Percentiles rank a stretch among this genome's conserved stretches.
phyloP scores from a whole-genome alignment of 1,284 basidiomycete species.

The Pholiota adiposa region DNA sequence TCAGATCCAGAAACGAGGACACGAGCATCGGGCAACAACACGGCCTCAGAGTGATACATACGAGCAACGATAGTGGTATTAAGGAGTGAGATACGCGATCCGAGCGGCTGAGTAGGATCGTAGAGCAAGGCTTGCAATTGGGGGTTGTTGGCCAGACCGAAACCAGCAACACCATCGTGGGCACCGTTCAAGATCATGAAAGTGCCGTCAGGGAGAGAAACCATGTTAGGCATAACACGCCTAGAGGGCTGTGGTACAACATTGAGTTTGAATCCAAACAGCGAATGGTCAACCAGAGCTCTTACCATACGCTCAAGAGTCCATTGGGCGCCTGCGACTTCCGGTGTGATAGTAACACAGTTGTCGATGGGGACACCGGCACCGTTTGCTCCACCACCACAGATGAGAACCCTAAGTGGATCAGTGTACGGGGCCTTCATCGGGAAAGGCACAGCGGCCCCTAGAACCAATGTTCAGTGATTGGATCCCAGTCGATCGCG shows the following conservation, averaged over 20 bases:
- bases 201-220: conserved; percentile 73
- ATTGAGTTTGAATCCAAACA: not conserved
- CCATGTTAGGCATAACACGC: conserved; percentile 78
- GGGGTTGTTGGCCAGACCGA: conserved; percentile 68
- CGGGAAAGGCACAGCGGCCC: conserved; percentile 70
- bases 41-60: conserved; percentile 81
- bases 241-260: conserved; percentile 65
- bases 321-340: conserved; percentile 62
- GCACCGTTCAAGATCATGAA: conserved; percentile 76
- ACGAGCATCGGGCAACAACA: conserved; percentile 68
- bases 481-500: not conserved
- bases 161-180: conserved; percentile 71
- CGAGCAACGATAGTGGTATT: conserved; percentile 77
- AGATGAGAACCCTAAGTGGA: conserved; percentile 69
- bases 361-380: conserved; percentile 66
- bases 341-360: conserved; percentile 69
- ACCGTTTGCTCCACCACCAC: conserved; percentile 72
- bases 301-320: conserved; percentile 74
- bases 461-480: conserved; percentile 18
- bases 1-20: conserved; percentile 78
- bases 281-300: not conserved
- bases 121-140: conserved; percentile 71
- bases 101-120: conserved; percentile 61
- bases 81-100: conserved; percentile 70
- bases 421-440: conserved; percentile 73